Percentiles rank a stretch among this genome's conserved stretches.
Evolutionary conservation across 768 basidiomycete species (phyloP).

Genomic region (Xerocomus potaroensis): DNA sequence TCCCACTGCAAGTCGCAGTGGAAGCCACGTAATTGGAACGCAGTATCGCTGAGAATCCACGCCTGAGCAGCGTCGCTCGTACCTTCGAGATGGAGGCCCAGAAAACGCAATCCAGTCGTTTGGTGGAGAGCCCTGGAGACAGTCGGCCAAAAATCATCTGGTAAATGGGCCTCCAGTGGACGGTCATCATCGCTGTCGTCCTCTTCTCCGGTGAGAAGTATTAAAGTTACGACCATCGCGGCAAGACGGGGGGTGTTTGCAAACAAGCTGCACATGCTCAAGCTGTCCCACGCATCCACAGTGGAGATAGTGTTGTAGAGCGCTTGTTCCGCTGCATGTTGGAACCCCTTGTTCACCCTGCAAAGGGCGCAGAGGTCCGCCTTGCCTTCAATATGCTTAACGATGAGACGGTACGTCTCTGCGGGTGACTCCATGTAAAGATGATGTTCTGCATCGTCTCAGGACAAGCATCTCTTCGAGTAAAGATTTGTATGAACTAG

Average conservation of each 20-base stretch:
- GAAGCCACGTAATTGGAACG: slow-evolving; percentile 55
- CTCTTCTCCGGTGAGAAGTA: slow-evolving; percentile 38
- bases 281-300: slow-evolving; percentile 36
- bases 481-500: neutral
- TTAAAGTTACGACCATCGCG: slow-evolving; percentile 48
- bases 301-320: slow-evolving; percentile 58
- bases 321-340: slow-evolving; percentile 48
- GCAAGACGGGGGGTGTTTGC: slow-evolving; percentile 45
- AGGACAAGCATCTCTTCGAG: neutral
- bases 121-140: slow-evolving; percentile 47
- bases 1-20: slow-evolving; percentile 71
- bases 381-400: slow-evolving; percentile 46
- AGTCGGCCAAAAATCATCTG: slow-evolving; percentile 45
- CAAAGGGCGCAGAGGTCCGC: slow-evolving; percentile 54
- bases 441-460: slow-evolving; percentile 35
- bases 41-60: slow-evolving; percentile 38
- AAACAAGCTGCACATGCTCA: slow-evolving; percentile 46
- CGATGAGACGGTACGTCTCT: slow-evolving; percentile 57
- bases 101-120: slow-evolving; percentile 44
- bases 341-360: slow-evolving; percentile 55
- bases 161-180: slow-evolving; percentile 12
- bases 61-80: slow-evolving; percentile 27
- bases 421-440: slow-evolving; percentile 54
- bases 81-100: slow-evolving; percentile 43
- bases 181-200: slow-evolving; percentile 4